phyloP scores from a whole-genome alignment of 306 rosid species.

The Sicyos baderoa region DNA sequence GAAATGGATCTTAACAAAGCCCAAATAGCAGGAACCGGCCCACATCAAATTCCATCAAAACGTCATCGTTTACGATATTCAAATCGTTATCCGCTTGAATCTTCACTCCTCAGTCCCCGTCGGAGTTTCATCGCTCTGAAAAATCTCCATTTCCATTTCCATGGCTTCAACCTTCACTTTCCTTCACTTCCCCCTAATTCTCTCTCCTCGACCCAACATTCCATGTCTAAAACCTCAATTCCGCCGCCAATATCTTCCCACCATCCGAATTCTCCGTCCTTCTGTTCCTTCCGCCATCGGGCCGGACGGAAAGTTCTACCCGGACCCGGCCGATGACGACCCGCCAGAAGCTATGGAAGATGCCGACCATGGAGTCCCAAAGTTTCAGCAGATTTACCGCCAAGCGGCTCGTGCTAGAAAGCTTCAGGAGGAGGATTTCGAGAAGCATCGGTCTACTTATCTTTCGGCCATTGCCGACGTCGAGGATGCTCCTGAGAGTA shows the following conservation, averaged over 20 bases:
- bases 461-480: slow-evolving; percentile 79
- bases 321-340: slow-evolving; percentile 70
- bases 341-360: slow-evolving; percentile 75
- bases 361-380: slow-evolving; percentile 65
- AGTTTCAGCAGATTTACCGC: slow-evolving; percentile 62
- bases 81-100: slow-evolving; percentile 19
- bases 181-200: slow-evolving; percentile 35
- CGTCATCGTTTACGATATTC: neutral
- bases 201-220: slow-evolving; percentile 29
- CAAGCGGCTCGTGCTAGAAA: slow-evolving; percentile 72
- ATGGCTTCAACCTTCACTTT: slow-evolving; percentile 63
- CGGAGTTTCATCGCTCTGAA: neutral
- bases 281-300: slow-evolving; percentile 43
- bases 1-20: neutral
- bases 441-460: slow-evolving; percentile 64
- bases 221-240: slow-evolving; percentile 27
- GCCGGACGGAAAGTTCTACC: slow-evolving; percentile 64
- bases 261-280: slow-evolving; percentile 23
- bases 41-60: neutral
- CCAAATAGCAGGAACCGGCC: neutral
- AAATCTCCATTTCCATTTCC: slow-evolving; percentile 1
- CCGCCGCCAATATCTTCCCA: slow-evolving; percentile 19
- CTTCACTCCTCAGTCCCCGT: neutral
- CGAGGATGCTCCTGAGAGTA: slow-evolving; percentile 52
- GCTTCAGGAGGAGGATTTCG: slow-evolving; percentile 58